These are phyloP conservation scores for Solanum piurae DNA, from an alignment of 257 asterid species.

Conservation along the genomic window DNA sequence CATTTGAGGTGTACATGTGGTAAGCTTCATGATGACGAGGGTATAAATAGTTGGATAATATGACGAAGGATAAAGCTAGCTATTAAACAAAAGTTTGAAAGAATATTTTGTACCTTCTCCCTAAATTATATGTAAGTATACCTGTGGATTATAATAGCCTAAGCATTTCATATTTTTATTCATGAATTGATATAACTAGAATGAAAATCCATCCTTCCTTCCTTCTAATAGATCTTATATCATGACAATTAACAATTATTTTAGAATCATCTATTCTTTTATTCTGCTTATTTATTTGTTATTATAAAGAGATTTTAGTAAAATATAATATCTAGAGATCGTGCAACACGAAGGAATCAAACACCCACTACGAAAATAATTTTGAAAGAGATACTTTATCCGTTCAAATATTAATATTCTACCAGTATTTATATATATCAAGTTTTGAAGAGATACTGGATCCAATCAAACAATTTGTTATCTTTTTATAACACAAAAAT, in stretches of 20 bases:
- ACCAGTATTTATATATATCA: not conserved
- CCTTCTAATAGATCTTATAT: not conserved
- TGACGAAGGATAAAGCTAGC: too few species aligned
- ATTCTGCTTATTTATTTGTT: not conserved
- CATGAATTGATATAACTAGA: not conserved
- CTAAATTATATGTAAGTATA: too few species aligned
- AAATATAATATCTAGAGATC: not conserved
- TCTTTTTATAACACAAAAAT: not conserved
- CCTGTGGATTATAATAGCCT: not conserved
- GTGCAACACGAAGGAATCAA: not conserved
- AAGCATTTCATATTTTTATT: not conserved
- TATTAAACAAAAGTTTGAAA: too few species aligned
- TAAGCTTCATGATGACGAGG: not conserved
- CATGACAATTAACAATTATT: not conserved
- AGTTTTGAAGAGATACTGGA: not conserved
- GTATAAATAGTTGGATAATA: too few species aligned
- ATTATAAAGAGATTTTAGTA: not conserved
- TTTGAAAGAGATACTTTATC: not conserved
- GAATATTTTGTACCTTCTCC: too few species aligned
- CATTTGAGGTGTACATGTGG: too few species aligned
- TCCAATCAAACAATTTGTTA: not conserved
- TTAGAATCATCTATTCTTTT: not conserved
- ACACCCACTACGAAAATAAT: not conserved
- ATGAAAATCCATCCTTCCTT: not conserved
- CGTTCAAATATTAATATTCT: not conserved